Evolutionary conservation across 2,329 filamentous ascomycete species (phyloP).

Genomic region (Cadophora malorum): DNA sequence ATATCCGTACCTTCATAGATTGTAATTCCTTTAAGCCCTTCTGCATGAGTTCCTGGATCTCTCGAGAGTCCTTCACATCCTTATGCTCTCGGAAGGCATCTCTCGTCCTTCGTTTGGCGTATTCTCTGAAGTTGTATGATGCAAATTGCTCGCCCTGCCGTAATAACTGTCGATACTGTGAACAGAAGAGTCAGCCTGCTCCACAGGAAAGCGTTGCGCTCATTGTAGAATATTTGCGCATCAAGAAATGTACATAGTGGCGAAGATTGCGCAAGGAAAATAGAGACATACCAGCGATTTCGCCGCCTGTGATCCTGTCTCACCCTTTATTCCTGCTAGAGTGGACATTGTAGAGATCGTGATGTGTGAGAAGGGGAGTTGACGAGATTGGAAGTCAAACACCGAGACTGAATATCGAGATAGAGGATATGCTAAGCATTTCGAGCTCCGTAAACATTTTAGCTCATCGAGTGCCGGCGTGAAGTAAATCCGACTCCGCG

Average conservation of each 20-base stretch:
- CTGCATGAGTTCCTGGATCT: constrained; percentile 88
- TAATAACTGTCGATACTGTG: constrained; percentile 90
- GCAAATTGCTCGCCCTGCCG: constrained; percentile 87
- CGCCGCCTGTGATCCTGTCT: constrained; percentile 43
- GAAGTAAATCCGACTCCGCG: constrained; percentile 17
- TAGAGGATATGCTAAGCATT: neutral
- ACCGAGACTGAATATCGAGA: neutral
- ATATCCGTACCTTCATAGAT: constrained; percentile 80
- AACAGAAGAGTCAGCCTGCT: constrained; percentile 21
- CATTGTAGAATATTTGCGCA: neutral
- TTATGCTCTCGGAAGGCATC: constrained; percentile 89
- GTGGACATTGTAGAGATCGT: constrained; percentile 40
- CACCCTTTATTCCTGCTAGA: constrained; percentile 38
- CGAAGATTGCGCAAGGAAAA: constrained; percentile 4
- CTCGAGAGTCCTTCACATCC: constrained; percentile 72
- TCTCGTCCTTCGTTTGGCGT: constrained; percentile 86
- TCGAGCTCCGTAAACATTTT: constrained; percentile 20
- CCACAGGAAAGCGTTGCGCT: neutral
- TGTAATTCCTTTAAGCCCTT: constrained; percentile 87
- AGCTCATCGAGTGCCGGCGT: neutral
- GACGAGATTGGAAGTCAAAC: neutral
- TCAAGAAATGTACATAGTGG: constrained; percentile 14
- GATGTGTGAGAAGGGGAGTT: neutral
- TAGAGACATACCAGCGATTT: constrained; percentile 43
- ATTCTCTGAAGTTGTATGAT: constrained; percentile 97